Evolutionary conservation across 1,284 basidiomycete genomes (phyloP).

Genomic region (Macrocybe sp.): DNA sequence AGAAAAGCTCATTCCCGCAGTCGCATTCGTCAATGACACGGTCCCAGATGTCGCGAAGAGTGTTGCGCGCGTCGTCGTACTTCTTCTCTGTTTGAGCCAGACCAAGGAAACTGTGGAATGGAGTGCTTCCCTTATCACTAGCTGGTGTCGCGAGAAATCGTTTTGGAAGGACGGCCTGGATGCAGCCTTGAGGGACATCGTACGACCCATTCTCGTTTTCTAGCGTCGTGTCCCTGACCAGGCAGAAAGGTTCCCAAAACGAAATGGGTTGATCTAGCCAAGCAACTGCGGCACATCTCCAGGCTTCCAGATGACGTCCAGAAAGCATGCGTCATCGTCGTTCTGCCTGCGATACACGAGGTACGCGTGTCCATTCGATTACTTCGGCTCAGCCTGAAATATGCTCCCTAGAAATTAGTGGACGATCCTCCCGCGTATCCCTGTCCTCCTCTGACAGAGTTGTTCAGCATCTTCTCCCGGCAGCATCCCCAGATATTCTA

Average conservation of each 20-base stretch:
- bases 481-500: conserved; percentile 64
- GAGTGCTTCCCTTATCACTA: conserved; percentile 29
- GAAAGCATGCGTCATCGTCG: conserved; percentile 29
- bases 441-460: conserved; percentile 36
- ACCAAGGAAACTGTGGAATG: conserved; percentile 22
- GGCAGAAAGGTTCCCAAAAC: conserved; percentile 20
- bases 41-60: neutral
- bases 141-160: conserved; percentile 36
- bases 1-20: conserved; percentile 41
- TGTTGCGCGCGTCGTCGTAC: conserved; percentile 19
- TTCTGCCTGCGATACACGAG: conserved; percentile 49
- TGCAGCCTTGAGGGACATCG: conserved; percentile 34
- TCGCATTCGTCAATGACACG: conserved; percentile 27
- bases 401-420: conserved; percentile 32
- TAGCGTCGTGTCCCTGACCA: neutral
- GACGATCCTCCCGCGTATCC: conserved; percentile 44
- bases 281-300: too few species aligned
- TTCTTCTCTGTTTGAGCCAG: conserved; percentile 33
- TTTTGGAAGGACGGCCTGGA: conserved; percentile 42
- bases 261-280: too few species aligned
- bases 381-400: neutral
- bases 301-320: conserved; percentile 37
- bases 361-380: conserved; percentile 28
- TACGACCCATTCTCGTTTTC: conserved; percentile 22
- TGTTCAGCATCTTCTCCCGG: conserved; percentile 48